These are phyloP conservation scores for Eleusine indica DNA, from an alignment of 176 grass and related monocot genomes.

Conservation along the genomic window DNA sequence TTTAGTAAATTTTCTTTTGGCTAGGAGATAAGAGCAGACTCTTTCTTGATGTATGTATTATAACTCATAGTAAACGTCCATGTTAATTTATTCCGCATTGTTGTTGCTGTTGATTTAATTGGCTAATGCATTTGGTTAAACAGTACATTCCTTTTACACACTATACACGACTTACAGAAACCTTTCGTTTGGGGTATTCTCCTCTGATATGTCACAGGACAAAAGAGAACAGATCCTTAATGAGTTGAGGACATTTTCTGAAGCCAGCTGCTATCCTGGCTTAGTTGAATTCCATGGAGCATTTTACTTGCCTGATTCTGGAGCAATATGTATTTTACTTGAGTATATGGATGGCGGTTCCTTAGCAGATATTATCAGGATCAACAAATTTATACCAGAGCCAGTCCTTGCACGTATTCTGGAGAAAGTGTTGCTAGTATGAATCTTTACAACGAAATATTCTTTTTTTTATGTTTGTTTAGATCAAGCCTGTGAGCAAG, in stretches of 20 bases:
- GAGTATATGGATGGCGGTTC: constrained; percentile 99
- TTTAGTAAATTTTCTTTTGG: too few species aligned
- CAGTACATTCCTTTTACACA: neutral
- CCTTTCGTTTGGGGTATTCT: neutral
- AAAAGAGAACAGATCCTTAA: constrained; percentile 92
- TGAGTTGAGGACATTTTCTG: constrained; percentile 90
- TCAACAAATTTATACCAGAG: constrained; percentile 84
- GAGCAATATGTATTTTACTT: constrained; percentile 86
- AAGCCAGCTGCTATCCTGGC: constrained; percentile 73
- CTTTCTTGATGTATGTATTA: neutral
- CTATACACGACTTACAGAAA: constrained; percentile 32
- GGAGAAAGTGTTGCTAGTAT: constrained; percentile 73
- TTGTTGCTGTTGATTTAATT: neutral
- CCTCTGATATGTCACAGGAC: constrained; percentile 40
- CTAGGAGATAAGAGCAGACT: too few species aligned
- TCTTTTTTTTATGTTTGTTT: neutral
- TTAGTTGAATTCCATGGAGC: constrained; percentile 95
- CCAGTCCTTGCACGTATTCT: constrained; percentile 76
- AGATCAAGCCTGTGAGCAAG: neutral
- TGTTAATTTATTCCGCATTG: neutral
- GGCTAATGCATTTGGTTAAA: neutral
- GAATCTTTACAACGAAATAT: neutral
- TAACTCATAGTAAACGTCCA: neutral
- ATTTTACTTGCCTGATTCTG: constrained; percentile 86
- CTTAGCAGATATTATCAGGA: constrained; percentile 74